Base-by-base conservation (phyloP, 2,329 filamentous ascomycete species). In the Emmonsia crescens region DNA sequence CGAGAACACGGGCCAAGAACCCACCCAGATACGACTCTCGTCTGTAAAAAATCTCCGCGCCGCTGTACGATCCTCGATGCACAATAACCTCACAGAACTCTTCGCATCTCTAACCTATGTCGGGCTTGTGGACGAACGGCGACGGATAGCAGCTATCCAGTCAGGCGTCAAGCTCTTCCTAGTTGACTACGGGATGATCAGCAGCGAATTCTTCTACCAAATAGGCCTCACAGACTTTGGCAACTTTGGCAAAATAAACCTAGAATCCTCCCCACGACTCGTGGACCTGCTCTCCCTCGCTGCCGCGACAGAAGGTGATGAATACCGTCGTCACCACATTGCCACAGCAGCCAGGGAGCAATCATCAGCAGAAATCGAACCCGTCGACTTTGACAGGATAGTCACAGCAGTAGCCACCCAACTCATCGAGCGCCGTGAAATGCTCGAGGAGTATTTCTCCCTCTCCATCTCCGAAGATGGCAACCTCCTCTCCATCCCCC, bases 171-270 rank as follows among this genome's bases (percentile, higher is more conserved):
- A 92, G 72, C 82, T 99, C 8, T 96, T 89, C 73, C 83, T 99
- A 27, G 82, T 99, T 59, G 94, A 99, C 74, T 99, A 99, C 70
- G 94, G 91, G 12, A 86, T 93, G 72, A 78, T 89, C 1, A 89
- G 85, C 72, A 89, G 86, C 64, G 93, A 97, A 68, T 95, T 93
- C 73, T 95, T 97, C 73, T 99, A 99, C 76, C 94, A 99, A 75
- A 78, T 97, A 24, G 93, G 91, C 0, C 82, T 99, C 42, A 96
- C 91, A 0, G 91, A 99, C 71, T 99, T 99, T 75, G 91, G 89
- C 1, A 99, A 99, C 72, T 96, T 96, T 70, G 94, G 94, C 2
- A 75, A 80, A 27, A 91, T 99, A 62, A 85, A 84, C 12, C 91
- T 99, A 68, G 83, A 85, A 57, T 89, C 91, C 1, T 83, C 91